Conservation (phyloP, 257 asterid genomes). For the Misopates orontium region DNA sequence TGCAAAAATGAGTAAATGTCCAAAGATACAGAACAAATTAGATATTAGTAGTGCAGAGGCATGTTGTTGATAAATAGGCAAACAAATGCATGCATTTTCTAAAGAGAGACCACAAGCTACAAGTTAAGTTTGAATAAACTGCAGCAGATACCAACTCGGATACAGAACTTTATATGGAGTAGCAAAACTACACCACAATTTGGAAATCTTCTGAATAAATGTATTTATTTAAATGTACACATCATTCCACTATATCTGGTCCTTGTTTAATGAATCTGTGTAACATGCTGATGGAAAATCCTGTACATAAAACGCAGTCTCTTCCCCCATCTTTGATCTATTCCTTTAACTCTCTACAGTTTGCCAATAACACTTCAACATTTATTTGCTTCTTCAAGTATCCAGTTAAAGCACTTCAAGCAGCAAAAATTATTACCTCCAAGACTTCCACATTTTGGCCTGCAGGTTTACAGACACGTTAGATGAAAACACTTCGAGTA, state of each 20-base stretch:
- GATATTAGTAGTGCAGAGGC: too few relatives aligned
- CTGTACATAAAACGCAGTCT: not conserved
- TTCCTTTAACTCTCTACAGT: not conserved
- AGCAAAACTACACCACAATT: not conserved
- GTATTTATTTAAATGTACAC: not conserved
- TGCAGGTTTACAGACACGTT: not conserved
- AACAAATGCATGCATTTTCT: too few relatives aligned
- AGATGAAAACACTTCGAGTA: not conserved
- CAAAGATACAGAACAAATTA: too few relatives aligned
- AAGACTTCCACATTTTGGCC: not conserved
- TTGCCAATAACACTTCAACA: not conserved
- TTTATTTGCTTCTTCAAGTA: slow-evolving; percentile 10
- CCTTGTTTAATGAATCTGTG: not conserved
- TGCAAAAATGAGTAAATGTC: too few relatives aligned
- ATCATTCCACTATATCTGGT: slow-evolving; percentile 2
- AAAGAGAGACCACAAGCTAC: too few relatives aligned
- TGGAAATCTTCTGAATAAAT: not conserved
- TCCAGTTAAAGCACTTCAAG: not conserved
- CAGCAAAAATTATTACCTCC: not conserved
- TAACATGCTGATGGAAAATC: not conserved
- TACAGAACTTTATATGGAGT: too few relatives aligned
- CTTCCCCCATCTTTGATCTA: not conserved
- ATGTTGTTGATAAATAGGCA: too few relatives aligned
- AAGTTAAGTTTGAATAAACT: too few relatives aligned
- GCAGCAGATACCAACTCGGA: too few relatives aligned